phyloP scores from a whole-genome alignment of 1,139 yeast genomes.

The Geotrichum restrictum region DNA sequence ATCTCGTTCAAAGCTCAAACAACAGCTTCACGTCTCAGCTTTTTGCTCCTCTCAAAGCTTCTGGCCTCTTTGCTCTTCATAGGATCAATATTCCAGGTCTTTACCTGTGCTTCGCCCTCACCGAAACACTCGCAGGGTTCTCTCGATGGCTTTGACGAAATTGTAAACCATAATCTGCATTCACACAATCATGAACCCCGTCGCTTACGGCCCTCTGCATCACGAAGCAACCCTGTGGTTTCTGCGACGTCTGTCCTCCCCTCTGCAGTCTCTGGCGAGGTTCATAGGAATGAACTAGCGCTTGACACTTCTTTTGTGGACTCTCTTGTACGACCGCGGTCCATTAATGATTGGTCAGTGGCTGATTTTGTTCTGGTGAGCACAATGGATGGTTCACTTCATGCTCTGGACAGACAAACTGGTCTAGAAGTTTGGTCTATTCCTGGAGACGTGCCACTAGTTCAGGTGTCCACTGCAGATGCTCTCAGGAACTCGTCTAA shows the following conservation, averaged over 20 bases:
- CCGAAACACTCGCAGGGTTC: not conserved
- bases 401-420: conserved; percentile 71
- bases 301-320: conserved; percentile 12
- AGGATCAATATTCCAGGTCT: not conserved
- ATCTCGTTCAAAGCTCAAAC: not conserved
- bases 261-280: conserved; percentile 1
- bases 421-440: conserved; percentile 81
- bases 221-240: conserved; percentile 2
- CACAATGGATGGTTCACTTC: conserved; percentile 84
- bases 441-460: conserved; percentile 44
- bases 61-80: not conserved
- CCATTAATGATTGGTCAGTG: conserved; percentile 53
- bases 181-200: conserved; percentile 8
- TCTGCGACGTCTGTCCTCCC: not conserved
- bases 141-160: not conserved
- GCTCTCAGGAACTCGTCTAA: conserved; percentile 9
- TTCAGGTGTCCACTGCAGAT: conserved; percentile 30
- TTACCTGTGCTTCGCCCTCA: conserved; percentile 1
- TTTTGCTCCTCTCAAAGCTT: not conserved
- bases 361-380: conserved; percentile 65
- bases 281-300: not conserved
- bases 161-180: conserved; percentile 9
- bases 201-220: conserved; percentile 2
- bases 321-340: conserved; percentile 20
- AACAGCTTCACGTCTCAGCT: conserved; percentile 2